Evolutionary conservation across 2,329 filamentous ascomycete genomes (phyloP).

Genomic region (Colletotrichum truncatum): DNA sequence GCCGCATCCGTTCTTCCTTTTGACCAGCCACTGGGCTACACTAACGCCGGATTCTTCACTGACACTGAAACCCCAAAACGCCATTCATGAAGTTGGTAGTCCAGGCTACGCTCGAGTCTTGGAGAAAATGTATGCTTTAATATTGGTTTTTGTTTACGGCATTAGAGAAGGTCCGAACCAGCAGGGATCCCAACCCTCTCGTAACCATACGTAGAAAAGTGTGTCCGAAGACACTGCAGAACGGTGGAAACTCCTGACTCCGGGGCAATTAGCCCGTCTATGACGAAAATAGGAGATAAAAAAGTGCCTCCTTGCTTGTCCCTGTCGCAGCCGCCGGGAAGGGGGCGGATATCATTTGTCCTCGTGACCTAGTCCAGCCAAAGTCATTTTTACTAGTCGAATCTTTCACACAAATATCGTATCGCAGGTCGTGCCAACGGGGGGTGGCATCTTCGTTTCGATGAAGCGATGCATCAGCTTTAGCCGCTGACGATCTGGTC

Average conservation of each 20-base stretch:
- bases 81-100: not conserved
- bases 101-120: not conserved
- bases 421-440: not conserved
- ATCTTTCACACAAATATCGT: slow-evolving; percentile 1
- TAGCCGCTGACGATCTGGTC: slow-evolving; percentile 70
- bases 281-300: slow-evolving; percentile 13
- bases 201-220: not conserved
- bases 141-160: slow-evolving; percentile 2
- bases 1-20: slow-evolving; percentile 3
- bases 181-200: not conserved
- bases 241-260: slow-evolving; percentile 25
- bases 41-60: not conserved
- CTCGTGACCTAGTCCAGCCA: slow-evolving; percentile 29
- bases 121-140: not conserved
- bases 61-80: not conserved
- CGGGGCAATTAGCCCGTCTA: slow-evolving; percentile 20
- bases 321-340: slow-evolving; percentile 20
- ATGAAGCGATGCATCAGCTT: not conserved
- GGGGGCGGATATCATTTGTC: slow-evolving; percentile 27
- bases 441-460: not conserved
- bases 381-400: slow-evolving; percentile 15
- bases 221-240: not conserved
- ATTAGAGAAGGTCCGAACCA: not conserved
- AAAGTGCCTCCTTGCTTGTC: slow-evolving; percentile 23
- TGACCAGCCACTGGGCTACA: not conserved